Evolutionary conservation across 2,329 filamentous ascomycete species (phyloP).

Genomic region (Leptographium wingfieldii): DNA sequence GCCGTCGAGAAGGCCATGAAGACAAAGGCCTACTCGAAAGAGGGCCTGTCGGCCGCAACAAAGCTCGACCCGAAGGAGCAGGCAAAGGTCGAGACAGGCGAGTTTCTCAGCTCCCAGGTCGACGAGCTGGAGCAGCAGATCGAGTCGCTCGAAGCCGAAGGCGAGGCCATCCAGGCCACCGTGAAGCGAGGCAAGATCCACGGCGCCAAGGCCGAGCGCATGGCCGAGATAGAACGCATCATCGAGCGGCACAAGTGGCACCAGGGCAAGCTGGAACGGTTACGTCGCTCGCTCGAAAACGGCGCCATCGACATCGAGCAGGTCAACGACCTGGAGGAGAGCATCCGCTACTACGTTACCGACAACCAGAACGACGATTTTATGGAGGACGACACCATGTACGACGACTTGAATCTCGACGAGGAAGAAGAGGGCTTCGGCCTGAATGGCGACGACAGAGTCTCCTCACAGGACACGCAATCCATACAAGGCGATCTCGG

Average conservation of each 20-base stretch:
- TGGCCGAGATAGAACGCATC: slow-evolving; percentile 70
- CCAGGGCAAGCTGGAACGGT: slow-evolving; percentile 79
- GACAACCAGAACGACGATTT: slow-evolving; percentile 83
- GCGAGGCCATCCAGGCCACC: slow-evolving; percentile 71
- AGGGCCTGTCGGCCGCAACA: slow-evolving; percentile 79
- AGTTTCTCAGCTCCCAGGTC: slow-evolving; percentile 77
- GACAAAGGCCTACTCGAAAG: slow-evolving; percentile 98
- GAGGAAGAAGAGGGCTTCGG: slow-evolving; percentile 86
- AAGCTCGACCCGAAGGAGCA: slow-evolving; percentile 97
- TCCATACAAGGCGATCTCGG: slow-evolving; percentile 72
- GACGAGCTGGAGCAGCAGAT: slow-evolving; percentile 91
- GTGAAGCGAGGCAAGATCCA: slow-evolving; percentile 95
- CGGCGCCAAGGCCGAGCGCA: slow-evolving; percentile 67
- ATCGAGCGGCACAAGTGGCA: slow-evolving; percentile 97
- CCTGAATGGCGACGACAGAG: slow-evolving; percentile 70
- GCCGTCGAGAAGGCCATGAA: slow-evolving; percentile 99
- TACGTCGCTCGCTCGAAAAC: slow-evolving; percentile 84
- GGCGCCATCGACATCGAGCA: slow-evolving; percentile 78
- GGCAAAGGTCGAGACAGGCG: slow-evolving; percentile 76
- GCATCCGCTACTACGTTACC: slow-evolving; percentile 88
- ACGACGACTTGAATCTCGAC: slow-evolving; percentile 84
- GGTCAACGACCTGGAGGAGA: slow-evolving; percentile 79
- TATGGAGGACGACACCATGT: slow-evolving; percentile 87
- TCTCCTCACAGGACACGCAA: slow-evolving; percentile 90
- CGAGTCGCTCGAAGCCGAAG: slow-evolving; percentile 82